Evolutionary conservation across 2,329 filamentous ascomycete species (phyloP), one percentile per base, ranked within the genome.

Genomic region (Cordyceps militaris): DNA sequence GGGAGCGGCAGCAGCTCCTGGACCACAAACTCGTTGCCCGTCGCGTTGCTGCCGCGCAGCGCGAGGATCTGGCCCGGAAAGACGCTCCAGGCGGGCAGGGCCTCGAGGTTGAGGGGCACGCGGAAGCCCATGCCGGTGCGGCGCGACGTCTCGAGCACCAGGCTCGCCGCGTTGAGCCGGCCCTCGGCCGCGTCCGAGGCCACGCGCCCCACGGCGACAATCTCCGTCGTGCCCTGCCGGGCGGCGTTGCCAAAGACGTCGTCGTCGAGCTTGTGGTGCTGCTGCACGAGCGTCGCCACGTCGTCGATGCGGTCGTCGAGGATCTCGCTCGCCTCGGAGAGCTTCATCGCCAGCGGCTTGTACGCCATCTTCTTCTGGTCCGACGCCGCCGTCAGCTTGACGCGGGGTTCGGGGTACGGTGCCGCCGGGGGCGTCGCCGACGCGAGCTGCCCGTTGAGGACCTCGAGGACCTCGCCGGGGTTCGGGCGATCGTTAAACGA

Each of bases 31-130:
- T 89, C 87, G 38, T 85, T 81, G 0, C 93, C 93, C 0, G 90
- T 91, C 21, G 91, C 85, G 69, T 99, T 99, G 64, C 85, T 91
- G 8, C 94, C 94, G 61, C 82, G 82, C 28, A 97, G 73, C 7
- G 93, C 94, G 30, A 96, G 90, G 54, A 97, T 91, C 69, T 97
- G 92, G 6, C 94, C 94, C 0, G 93, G 94, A 69, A 97, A 97
- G 75, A 97, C 90, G 68, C 90, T 87, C 73, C 88, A 94, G 1
- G 81, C 62, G 30, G 78, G 74, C 1, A 96, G 70, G 2, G 80
- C 80, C 60, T 87, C 82, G 58, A 97, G 76, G 62, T 90, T 89
- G 19, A 99, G 73, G 4, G 91, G 89, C 30, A 97, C 83, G 59
- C 94, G 83, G 58, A 89, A 76, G 4, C 92, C 94, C 62, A 87